Percentiles rank a stretch among this genome's conserved stretches.
These are phyloP conservation scores for Taphrina sp. DNA, from an alignment of 1,139 yeast genomes.

Conservation along the genomic window DNA sequence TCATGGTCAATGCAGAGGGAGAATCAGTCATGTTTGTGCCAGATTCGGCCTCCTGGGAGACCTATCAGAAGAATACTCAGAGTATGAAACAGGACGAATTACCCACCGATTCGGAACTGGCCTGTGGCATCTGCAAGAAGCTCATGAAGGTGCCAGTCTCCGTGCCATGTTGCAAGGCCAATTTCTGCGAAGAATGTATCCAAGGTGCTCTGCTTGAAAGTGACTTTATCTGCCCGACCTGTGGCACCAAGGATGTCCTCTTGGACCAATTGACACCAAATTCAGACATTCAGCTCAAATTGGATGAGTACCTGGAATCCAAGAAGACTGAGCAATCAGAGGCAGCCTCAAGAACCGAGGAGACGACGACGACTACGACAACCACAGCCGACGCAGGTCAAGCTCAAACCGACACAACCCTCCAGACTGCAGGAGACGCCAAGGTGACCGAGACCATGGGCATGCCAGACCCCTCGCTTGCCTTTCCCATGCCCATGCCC, in stretches of 20 bases:
- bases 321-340: not conserved
- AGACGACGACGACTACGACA: not conserved
- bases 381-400: not conserved
- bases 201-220: slow-evolving; percentile 74
- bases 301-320: not conserved
- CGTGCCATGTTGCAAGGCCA: slow-evolving; percentile 75
- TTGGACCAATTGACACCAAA: slow-evolving; percentile 50
- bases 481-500: no score
- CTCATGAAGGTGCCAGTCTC: slow-evolving; percentile 71
- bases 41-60: slow-evolving; percentile 83
- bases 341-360: not conserved
- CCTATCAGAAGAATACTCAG: slow-evolving; percentile 56
- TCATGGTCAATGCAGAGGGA: slow-evolving; percentile 91
- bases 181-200: slow-evolving; percentile 60
- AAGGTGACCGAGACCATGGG: not conserved
- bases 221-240: slow-evolving; percentile 89
- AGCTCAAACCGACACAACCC: not conserved
- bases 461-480: no score
- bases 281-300: slow-evolving; percentile 1
- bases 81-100: slow-evolving; percentile 52
- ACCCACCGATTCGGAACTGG: slow-evolving; percentile 60
- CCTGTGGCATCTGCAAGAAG: slow-evolving; percentile 60
- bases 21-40: slow-evolving; percentile 94
- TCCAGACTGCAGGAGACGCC: not conserved
- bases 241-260: slow-evolving; percentile 69